Evolutionary conservation across 345 rosid species (phyloP).

Genomic region (Angophora floribunda): DNA sequence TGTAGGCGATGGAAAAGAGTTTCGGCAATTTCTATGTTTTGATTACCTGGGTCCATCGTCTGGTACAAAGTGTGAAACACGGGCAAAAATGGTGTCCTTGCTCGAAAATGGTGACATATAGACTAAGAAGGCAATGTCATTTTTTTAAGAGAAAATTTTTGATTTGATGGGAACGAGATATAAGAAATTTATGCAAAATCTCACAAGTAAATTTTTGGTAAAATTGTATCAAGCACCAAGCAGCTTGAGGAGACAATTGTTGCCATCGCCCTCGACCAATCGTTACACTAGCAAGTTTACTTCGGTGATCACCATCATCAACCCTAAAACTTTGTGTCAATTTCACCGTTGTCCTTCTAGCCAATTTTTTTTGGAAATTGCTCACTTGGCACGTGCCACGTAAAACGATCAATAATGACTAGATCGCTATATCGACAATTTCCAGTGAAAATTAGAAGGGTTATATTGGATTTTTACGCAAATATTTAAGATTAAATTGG

Average conservation of each 20-base stretch:
- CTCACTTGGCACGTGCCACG: fast-evolving
- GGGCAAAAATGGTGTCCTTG: not conserved
- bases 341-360: too few relatives aligned
- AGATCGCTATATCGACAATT: not conserved
- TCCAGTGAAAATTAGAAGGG: not conserved
- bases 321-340: not conserved
- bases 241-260: not conserved
- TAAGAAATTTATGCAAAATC: not conserved
- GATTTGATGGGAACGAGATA: not conserved
- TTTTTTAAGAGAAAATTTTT: not conserved
- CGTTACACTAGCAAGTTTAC: not conserved
- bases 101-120: not conserved
- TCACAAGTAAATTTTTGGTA: not conserved
- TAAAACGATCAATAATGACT: fast-evolving
- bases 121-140: not conserved
- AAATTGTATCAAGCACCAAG: not conserved
- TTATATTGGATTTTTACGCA: too few relatives aligned
- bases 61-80: not conserved
- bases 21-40: not conserved
- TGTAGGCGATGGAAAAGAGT: not conserved
- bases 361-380: not conserved
- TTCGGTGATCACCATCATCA: not conserved
- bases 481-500: not conserved
- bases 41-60: not conserved
- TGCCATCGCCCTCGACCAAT: not conserved